These are phyloP conservation scores for Anthostomella pinea DNA, from an alignment of 2,329 filamentous ascomycete species.

Conservation along the genomic window DNA sequence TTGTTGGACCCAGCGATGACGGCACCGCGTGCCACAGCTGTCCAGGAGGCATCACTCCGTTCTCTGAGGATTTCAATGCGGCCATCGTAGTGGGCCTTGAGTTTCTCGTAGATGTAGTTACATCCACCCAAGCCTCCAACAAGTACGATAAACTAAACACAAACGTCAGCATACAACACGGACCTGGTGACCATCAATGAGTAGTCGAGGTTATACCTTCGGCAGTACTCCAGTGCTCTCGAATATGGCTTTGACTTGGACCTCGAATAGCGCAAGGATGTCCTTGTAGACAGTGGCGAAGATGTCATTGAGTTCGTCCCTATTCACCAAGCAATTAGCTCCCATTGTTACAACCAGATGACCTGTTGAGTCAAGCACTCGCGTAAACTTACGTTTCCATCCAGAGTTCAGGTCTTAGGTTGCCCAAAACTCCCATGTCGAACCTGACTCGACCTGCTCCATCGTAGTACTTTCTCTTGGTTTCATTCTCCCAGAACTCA, in stretches of 20 bases:
- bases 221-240: not conserved
- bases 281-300: slow-evolving; percentile 5
- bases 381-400: slow-evolving; percentile 6
- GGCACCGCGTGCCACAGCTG: not conserved
- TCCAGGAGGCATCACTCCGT: not conserved
- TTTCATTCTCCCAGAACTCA: slow-evolving; percentile 6
- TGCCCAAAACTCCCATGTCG: slow-evolving; percentile 5
- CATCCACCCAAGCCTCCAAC: slow-evolving; percentile 4
- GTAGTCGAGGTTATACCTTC: no score
- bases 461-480: slow-evolving; percentile 8
- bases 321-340: no score
- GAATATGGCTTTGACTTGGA: slow-evolving; percentile 2
- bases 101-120: not conserved
- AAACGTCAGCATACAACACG: no score
- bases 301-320: slow-evolving; percentile 4
- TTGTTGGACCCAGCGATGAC: not conserved
- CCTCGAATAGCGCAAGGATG: slow-evolving; percentile 2
- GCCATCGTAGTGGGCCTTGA: not conserved
- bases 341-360: no score
- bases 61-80: not conserved
- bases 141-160: slow-evolving; percentile 8
- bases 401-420: not conserved
- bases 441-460: slow-evolving; percentile 1
- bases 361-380: no score
- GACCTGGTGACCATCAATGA: no score